Base-by-base conservation (phyloP, 768 basidiomycete genomes). In the Nidularia pulvinata region DNA sequence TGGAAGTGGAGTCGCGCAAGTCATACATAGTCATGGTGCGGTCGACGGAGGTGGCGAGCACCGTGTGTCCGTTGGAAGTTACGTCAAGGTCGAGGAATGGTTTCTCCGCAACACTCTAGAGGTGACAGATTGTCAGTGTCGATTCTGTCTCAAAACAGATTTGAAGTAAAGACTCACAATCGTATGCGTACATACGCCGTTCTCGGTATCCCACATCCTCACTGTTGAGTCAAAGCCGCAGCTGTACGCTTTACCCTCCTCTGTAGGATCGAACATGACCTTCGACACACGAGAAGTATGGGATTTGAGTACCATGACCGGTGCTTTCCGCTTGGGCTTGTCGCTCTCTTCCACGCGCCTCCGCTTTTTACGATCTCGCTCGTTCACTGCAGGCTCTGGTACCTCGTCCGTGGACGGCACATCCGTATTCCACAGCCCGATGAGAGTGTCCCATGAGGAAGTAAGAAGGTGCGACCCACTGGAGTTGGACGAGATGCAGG, bases 211-310 rank as follows among this genome's bases (percentile, higher is more conserved):
- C 96, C 96, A 99, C 2, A 79, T 73, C 22, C 93, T 78, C 5
- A 98, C 84, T 0, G 93, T 93, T 32, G 95, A 96, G 69, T 97
- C 95, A 64, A 93, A 92, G 0, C 92, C 91, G 62, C 87, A 88
- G 59, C 90, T 93, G 57, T 85, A 84, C 32, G 86, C 94, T 32
- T 56, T 61, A 49, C 64, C 35, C 48, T 55, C 55, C 46, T 57
- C 49, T 53, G 51, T 47, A 52, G 69, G 64, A 49, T 70, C 76
- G 70, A 91, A 95, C 0, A 82, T 62, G 3, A 83, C 87, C 35
- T 81, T 85, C 5, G 93, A 93, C 1, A 98, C 88, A 10, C 92
- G 78, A 16, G 80, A 89, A 0, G 86, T 86, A 67, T 98, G 97
- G 0, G 89, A 92, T 58, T 89, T 88, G 52, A 99, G 76, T 2